Evolutionary conservation across 352 stramenopile genomes (phyloP), one percentile per base, ranked within the genome.

Genomic region (Phytopythium oedochilum): DNA sequence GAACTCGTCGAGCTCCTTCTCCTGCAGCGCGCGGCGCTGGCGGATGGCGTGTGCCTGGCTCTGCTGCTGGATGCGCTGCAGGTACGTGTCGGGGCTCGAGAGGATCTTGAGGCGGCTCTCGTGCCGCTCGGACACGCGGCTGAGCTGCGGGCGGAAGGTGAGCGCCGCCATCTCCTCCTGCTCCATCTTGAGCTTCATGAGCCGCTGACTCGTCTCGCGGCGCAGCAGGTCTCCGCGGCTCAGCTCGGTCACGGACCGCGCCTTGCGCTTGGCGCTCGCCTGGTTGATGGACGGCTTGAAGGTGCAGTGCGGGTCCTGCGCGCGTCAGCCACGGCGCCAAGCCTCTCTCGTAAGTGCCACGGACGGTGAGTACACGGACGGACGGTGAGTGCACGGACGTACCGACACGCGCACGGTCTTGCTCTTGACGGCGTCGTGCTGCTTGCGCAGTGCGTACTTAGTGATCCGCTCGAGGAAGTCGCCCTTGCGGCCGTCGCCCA

Each of bases 111-210:
- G 75, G 34, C 77, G 71, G 25, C 85, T 78, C 66, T 94, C 79
- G 35, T 81, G 63, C 20, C 68, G 73, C 39, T 88, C 70, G 1
- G 79, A 90, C 25, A 74, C 62, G 38, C 78, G 78, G 45, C 86
- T 93, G 45, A 94, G 61, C 53, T 83, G 75, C 25, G 85, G 85
- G 5, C 76, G 75, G 54, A 95, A 95, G 9, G 85, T 95, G 23
- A 95, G 57, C 3, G 76, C 65, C 15, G 74, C 70, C 83, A 94
- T 90, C 47, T 95, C 85, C 31, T 92, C 73, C 60, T 95, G 85
- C 68, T 93, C 85, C 81, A 91, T 89, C 54, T 90, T 88, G 25
- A 94, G 64, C 59, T 93, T 92, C 81, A 93, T 90, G 5, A 94
- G 54, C 3, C 83, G 68, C 54, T 92, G 78, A 8, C 73, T 78